phyloP scores from a whole-genome alignment of 495 filamentous ascomycete species.

The Alectoria sarmentosa region DNA sequence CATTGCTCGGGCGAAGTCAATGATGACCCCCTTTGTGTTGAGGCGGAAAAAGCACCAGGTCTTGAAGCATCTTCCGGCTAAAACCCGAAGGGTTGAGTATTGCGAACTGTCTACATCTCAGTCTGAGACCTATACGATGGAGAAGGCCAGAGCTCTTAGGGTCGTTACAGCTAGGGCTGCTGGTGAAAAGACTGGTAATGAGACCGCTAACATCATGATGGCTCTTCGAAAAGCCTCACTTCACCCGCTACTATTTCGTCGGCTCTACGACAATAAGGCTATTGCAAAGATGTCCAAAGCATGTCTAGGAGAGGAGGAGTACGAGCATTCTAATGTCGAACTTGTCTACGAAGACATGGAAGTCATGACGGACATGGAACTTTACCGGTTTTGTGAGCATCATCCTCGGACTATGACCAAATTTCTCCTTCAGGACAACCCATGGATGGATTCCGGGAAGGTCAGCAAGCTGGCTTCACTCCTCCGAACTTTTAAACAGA shows the following conservation, averaged over 20 bases:
- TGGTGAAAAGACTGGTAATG: constrained; percentile 48
- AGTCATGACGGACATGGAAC: constrained; percentile 71
- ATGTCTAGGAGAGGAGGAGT: constrained; percentile 57
- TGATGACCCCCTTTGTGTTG: constrained; percentile 91
- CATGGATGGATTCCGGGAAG: constrained; percentile 94
- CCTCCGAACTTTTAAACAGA: constrained; percentile 61
- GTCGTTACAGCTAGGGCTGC: constrained; percentile 50
- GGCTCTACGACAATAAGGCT: constrained; percentile 63
- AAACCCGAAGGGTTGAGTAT: constrained; percentile 67
- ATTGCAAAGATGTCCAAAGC: constrained; percentile 73
- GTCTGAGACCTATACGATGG: constrained; percentile 59
- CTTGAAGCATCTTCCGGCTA: constrained; percentile 77
- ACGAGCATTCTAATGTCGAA: constrained; percentile 50
- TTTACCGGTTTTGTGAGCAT: constrained; percentile 69
- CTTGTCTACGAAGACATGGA: constrained; percentile 67
- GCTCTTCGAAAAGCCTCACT: constrained; percentile 87
- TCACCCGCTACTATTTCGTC: constrained; percentile 80
- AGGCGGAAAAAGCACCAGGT: constrained; percentile 93
- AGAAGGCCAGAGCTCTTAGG: constrained; percentile 47
- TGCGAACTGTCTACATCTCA: constrained; percentile 70
- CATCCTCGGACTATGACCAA: constrained; percentile 60
- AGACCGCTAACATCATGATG: constrained; percentile 74
- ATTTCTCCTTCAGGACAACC: constrained; percentile 61
- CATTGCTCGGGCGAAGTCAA: constrained; percentile 76
- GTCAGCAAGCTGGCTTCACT: constrained; percentile 69